Percentiles rank a stretch among this genome's conserved stretches.
These are phyloP conservation scores for Geranium brycei DNA, from an alignment of 345 rosid species.

Conservation along the genomic window DNA sequence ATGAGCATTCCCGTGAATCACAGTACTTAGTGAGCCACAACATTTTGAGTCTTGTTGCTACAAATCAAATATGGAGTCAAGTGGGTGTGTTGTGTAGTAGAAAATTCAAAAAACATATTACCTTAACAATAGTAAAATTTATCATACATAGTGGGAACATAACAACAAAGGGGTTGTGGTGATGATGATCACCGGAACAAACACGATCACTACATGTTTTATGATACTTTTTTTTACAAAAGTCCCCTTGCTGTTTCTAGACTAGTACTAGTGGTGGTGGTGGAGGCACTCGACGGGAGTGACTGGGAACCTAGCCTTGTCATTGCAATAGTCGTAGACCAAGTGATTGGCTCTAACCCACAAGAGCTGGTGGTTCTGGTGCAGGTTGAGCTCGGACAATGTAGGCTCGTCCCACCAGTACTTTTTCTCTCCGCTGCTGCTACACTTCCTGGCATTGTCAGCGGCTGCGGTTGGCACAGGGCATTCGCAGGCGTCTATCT, in stretches of 20 bases:
- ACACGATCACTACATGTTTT: slow-evolving; percentile 20
- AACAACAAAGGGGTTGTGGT: not conserved
- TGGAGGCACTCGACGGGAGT: slow-evolving; percentile 80
- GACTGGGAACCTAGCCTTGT: slow-evolving; percentile 58
- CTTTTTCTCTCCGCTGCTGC: slow-evolving; percentile 41
- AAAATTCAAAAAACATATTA: slow-evolving; percentile 1
- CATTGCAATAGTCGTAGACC: slow-evolving; percentile 80
- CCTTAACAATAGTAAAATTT: not conserved
- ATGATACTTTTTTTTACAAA: not conserved
- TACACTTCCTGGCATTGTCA: slow-evolving; percentile 45
- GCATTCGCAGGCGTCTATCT: slow-evolving; percentile 72
- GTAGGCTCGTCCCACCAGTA: slow-evolving; percentile 95
- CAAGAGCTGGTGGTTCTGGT: slow-evolving; percentile 86
- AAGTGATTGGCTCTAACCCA: slow-evolving; percentile 92
- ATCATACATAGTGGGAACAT: not conserved
- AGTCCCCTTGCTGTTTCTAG: not conserved
- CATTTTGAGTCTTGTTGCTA: too few relatives aligned
- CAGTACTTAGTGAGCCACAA: too few relatives aligned
- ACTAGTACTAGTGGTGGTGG: slow-evolving; percentile 48
- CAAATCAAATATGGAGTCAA: not conserved
- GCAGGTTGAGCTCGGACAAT: slow-evolving; percentile 51
- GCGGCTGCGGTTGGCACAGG: slow-evolving; percentile 25
- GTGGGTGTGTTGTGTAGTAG: not conserved
- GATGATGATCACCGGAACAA: not conserved
- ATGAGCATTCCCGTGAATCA: too few relatives aligned